Conservation (phyloP, 371 early-diverging fungal species). For the Amoeboaphelidium protococcarum region DNA sequence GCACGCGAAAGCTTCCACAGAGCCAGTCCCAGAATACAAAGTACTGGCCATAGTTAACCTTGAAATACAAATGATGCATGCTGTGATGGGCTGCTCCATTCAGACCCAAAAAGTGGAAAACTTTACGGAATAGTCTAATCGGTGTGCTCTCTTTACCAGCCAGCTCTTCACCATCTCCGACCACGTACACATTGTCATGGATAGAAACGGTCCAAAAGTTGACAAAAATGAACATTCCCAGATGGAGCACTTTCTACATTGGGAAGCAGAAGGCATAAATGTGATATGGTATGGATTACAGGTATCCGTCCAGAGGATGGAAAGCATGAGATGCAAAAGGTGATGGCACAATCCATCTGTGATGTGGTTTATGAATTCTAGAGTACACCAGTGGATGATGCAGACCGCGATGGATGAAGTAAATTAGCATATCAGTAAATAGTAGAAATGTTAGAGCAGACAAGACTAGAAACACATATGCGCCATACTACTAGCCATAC, state of each 20-base stretch:
- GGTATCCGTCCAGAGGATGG: constrained; percentile 72
- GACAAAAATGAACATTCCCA: constrained; percentile 59
- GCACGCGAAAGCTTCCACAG: background rate
- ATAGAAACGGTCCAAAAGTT: constrained; percentile 87
- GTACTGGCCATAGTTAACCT: constrained; percentile 69
- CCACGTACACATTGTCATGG: constrained; percentile 39
- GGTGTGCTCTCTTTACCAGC: constrained; percentile 7
- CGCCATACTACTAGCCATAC: too few relatives aligned
- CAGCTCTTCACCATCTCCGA: background rate
- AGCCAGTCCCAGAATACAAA: constrained; percentile 31
- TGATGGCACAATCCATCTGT: constrained; percentile 58
- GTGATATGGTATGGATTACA: constrained; percentile 83
- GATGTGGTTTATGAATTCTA: constrained; percentile 61
- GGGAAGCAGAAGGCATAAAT: constrained; percentile 60
- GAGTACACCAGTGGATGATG: constrained; percentile 67
- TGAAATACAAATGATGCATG: constrained; percentile 85
- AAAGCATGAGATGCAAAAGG: constrained; percentile 88
- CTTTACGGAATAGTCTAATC: too few relatives aligned
- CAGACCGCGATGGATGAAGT: constrained; percentile 71
- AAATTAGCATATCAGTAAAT: constrained; percentile 76
- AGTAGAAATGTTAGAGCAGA: constrained; percentile 40
- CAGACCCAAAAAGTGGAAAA: too few relatives aligned
- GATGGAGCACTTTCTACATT: constrained; percentile 60
- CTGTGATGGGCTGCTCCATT: constrained; percentile 84
- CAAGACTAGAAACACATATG: background rate